Evolutionary conservation across 352 stramenopile genomes (phyloP).

Genomic region (Globisporangium ultimum): DNA sequence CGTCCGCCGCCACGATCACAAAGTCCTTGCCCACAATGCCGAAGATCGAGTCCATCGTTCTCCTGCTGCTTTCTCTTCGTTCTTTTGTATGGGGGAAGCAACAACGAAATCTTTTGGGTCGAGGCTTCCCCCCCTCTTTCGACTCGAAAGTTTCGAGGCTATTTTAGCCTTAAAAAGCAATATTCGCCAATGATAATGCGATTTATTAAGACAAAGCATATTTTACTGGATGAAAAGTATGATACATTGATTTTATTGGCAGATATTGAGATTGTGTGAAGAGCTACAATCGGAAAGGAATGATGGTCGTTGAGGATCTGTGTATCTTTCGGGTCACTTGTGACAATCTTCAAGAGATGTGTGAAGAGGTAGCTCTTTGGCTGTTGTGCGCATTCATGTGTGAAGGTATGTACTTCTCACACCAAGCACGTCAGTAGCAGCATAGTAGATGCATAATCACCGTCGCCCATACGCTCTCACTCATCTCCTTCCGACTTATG

Average conservation of each 20-base stretch:
- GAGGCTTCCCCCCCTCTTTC: not conserved
- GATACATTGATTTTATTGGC: not conserved
- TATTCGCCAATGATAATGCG: not conserved
- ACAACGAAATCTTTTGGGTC: slow-evolving; percentile 19
- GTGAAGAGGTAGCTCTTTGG: no score
- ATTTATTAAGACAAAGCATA: not conserved
- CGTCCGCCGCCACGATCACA: slow-evolving; percentile 88
- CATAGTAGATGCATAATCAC: no score
- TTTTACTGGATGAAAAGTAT: not conserved
- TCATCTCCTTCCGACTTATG: no score
- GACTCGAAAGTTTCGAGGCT: not conserved
- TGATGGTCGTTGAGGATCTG: not conserved
- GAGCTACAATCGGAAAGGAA: not conserved
- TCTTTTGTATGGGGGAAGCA: slow-evolving; percentile 1
- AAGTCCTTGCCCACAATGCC: slow-evolving; percentile 90
- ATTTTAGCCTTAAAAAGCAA: not conserved
- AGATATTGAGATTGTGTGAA: not conserved
- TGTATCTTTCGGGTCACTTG: not conserved
- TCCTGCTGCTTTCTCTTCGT: slow-evolving; percentile 10
- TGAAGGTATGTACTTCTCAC: no score
- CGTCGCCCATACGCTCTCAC: no score
- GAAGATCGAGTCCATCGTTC: slow-evolving; percentile 82
- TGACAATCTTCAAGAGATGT: not conserved
- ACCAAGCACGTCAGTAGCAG: no score
- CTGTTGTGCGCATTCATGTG: no score